Evolutionary conservation across 768 basidiomycete species (phyloP).

Genomic region (Pleurotus tuber-regium): DNA sequence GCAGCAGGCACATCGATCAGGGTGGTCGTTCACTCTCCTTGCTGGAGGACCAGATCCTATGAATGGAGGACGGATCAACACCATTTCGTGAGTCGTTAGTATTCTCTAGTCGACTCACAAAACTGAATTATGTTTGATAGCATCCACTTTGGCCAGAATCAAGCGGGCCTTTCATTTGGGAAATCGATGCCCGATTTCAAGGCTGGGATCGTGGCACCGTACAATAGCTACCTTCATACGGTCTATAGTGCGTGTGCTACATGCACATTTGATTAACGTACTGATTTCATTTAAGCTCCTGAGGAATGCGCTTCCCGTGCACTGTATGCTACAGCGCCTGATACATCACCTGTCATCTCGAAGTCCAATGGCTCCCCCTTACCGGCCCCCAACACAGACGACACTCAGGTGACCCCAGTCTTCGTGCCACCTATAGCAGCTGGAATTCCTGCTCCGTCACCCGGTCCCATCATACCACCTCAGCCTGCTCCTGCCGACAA

Average conservation of each 20-base stretch:
- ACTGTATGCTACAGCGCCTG: not conserved
- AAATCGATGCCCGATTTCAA: not conserved
- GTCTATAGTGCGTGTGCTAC: not conserved
- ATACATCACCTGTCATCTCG: not conserved
- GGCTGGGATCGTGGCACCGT: not conserved
- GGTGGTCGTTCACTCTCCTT: not conserved
- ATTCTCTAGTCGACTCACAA: not conserved
- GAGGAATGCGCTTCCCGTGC: not conserved
- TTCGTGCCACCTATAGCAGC: not conserved
- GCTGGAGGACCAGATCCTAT: constrained; percentile 11
- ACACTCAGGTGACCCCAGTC: too few relatives aligned
- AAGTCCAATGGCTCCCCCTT: not conserved
- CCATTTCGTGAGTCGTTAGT: constrained; percentile 33
- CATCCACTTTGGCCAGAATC: not conserved
- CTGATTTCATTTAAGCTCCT: not conserved
- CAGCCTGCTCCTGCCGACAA: not conserved
- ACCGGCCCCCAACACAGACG: not conserved
- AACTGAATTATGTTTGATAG: not conserved
- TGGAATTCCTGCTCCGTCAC: not conserved
- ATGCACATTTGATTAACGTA: not conserved
- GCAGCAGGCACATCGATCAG: not conserved
- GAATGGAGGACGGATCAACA: constrained; percentile 64
- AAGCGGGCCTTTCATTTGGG: not conserved
- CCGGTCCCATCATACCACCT: not conserved
- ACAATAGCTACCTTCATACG: not conserved